These are phyloP conservation scores for Penicillium dipodomyicola DNA, from an alignment of 495 filamentous ascomycete species.

Conservation along the genomic window DNA sequence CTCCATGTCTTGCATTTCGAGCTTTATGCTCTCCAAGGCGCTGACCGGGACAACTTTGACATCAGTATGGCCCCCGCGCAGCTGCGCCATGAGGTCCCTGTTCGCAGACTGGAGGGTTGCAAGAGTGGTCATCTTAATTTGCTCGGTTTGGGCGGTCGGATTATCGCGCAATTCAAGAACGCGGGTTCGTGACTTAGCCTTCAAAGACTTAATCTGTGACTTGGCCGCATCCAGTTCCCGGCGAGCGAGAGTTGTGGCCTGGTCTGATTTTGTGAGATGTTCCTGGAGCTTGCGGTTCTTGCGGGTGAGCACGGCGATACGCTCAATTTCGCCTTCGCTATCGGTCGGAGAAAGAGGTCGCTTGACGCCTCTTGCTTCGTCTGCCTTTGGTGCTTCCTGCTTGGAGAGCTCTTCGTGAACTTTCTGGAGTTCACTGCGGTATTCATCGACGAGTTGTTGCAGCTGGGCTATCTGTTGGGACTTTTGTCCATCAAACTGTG, in stretches of 20 bases:
- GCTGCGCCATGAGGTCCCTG: constrained; percentile 69
- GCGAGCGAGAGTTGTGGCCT: constrained; percentile 60
- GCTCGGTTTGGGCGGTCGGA: constrained; percentile 78
- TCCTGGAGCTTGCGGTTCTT: constrained; percentile 86
- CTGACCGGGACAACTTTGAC: constrained; percentile 67
- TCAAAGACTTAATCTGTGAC: constrained; percentile 68
- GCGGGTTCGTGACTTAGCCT: constrained; percentile 73
- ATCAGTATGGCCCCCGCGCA: constrained; percentile 52
- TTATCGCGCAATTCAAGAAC: constrained; percentile 86
- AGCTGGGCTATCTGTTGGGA: constrained; percentile 73
- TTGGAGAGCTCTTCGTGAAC: constrained; percentile 68
- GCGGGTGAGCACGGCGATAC: constrained; percentile 74
- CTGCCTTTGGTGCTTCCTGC: constrained; percentile 46
- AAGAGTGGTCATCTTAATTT: constrained; percentile 77
- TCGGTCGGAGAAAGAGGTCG: constrained; percentile 58
- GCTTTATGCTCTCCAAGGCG: constrained; percentile 67
- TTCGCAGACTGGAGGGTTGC: constrained; percentile 79
- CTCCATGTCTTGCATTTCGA: constrained; percentile 69
- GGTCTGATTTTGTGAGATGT: constrained; percentile 64
- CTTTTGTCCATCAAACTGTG: constrained; percentile 70
- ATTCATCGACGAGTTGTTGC: constrained; percentile 81
- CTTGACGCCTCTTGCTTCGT: constrained; percentile 39
- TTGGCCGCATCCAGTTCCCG: constrained; percentile 71
- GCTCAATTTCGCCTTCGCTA: constrained; percentile 67
- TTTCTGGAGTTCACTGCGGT: constrained; percentile 76